phyloP scores from a whole-genome alignment of 371 early-diverging fungal species.

The Rhizopus delemar region DNA sequence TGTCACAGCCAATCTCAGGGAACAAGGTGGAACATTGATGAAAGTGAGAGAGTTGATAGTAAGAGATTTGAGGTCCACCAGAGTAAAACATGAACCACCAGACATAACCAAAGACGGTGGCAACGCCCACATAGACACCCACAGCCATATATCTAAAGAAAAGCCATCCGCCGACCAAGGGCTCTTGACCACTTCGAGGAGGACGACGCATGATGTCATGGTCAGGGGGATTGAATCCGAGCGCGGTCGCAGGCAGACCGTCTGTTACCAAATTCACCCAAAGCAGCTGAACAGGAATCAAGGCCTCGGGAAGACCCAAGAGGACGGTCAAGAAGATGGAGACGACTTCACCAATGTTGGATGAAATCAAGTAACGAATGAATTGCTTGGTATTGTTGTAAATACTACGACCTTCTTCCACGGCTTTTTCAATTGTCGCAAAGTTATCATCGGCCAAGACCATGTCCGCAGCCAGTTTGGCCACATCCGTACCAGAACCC shows the following conservation, averaged over 20 bases:
- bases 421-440: conserved; percentile 93
- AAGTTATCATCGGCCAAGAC: conserved; percentile 97
- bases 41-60: conserved; percentile 88
- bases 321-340: conserved; percentile 93
- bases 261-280: conserved; percentile 98
- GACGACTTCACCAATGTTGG: conserved; percentile 88
- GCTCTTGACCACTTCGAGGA: conserved; percentile 85
- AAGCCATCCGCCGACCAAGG: conserved; percentile 90
- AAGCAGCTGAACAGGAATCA: conserved; percentile 95
- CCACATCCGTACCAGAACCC: conserved; percentile 98
- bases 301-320: conserved; percentile 93
- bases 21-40: conserved; percentile 82
- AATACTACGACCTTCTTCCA: conserved; percentile 95
- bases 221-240: conserved; percentile 98
- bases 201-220: conserved; percentile 91
- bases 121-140: conserved; percentile 90
- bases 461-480: conserved; percentile 97
- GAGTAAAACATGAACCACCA: conserved; percentile 96
- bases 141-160: conserved; percentile 93
- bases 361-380: conserved; percentile 94
- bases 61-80: conserved; percentile 85
- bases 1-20: conserved; percentile 89
- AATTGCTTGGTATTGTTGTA: conserved; percentile 98
- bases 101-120: conserved; percentile 95
- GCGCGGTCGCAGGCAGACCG: conserved; percentile 95